phyloP scores from a whole-genome alignment of 164 flowering plant genomes.

The Houttuynia cordata region DNA sequence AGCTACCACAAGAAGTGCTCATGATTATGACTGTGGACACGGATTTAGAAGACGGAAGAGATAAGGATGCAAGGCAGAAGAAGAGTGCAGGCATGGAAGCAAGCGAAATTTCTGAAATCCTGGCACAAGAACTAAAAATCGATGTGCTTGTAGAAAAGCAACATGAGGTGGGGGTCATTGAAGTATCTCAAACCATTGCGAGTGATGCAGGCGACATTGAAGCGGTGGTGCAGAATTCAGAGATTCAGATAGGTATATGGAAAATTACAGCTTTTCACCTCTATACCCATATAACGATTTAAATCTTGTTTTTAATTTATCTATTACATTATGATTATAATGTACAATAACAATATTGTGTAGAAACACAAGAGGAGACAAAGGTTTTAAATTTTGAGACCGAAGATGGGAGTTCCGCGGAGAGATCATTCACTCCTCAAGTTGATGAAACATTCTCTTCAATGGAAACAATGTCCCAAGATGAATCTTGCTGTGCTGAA shows the following conservation, averaged over 20 bases:
- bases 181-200: conserved; percentile 14
- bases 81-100: neutral
- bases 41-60: conserved; percentile 9
- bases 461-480: conserved; percentile 9
- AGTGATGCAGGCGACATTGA: conserved; percentile 11
- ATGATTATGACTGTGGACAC: conserved; percentile 3
- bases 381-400: conserved; percentile 15
- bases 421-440: conserved; percentile 32
- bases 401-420: conserved; percentile 34
- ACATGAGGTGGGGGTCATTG: conserved; percentile 19
- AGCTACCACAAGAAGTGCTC: conserved; percentile 6
- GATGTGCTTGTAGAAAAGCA: conserved; percentile 7
- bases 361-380: conserved; percentile 23
- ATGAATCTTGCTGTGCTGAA: conserved; percentile 6
- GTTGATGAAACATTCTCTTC: conserved; percentile 16
- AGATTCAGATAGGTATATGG: conserved; percentile 18
- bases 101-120: conserved; percentile 5
- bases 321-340: neutral
- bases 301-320: neutral
- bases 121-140: neutral
- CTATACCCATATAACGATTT: neutral
- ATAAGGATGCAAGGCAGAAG: neutral
- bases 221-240: conserved; percentile 14
- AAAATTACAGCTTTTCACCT: conserved; percentile 11
- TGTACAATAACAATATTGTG: neutral